Evolutionary conservation across 495 filamentous ascomycete species (phyloP).

Genomic region (Penicillium flavigenum): DNA sequence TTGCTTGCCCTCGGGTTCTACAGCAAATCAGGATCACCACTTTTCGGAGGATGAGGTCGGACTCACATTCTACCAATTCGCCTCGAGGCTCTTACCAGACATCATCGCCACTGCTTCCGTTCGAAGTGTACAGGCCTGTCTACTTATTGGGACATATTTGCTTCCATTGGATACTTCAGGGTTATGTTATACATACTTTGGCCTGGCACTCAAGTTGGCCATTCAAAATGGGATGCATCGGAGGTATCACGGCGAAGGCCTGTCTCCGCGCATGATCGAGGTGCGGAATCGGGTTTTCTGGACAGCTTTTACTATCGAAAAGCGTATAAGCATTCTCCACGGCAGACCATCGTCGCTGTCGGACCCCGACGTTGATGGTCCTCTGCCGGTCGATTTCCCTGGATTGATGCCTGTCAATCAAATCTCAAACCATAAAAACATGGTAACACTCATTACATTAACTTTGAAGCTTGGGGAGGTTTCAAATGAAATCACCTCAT

Average conservation of each 20-base stretch:
- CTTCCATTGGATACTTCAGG: slow-evolving; percentile 52
- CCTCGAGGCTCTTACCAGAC: slow-evolving; percentile 50
- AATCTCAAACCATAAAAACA: slow-evolving; percentile 46
- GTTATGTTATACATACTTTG: slow-evolving; percentile 53
- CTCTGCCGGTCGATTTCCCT: slow-evolving; percentile 46
- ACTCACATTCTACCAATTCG: slow-evolving; percentile 53
- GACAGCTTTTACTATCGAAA: slow-evolving; percentile 53
- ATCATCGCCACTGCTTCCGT: slow-evolving; percentile 54
- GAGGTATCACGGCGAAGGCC: slow-evolving; percentile 46
- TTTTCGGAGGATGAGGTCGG: slow-evolving; percentile 54
- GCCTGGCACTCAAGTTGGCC: slow-evolving; percentile 49
- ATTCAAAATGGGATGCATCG: slow-evolving; percentile 58
- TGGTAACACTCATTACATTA: slow-evolving; percentile 46
- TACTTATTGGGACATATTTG: slow-evolving; percentile 51
- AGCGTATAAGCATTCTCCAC: slow-evolving; percentile 48
- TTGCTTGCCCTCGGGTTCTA: slow-evolving; percentile 30
- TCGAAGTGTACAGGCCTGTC: slow-evolving; percentile 52
- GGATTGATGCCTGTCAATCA: slow-evolving; percentile 37
- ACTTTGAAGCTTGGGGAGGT: slow-evolving; percentile 47
- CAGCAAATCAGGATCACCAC: slow-evolving; percentile 40
- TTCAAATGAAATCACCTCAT: slow-evolving; percentile 42
- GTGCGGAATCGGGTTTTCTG: slow-evolving; percentile 52
- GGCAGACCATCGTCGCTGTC: slow-evolving; percentile 48
- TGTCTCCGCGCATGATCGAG: slow-evolving; percentile 45
- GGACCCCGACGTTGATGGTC: slow-evolving; percentile 48